Base-by-base conservation (phyloP, 805 yeast species). In the Candida nemodendra region DNA sequence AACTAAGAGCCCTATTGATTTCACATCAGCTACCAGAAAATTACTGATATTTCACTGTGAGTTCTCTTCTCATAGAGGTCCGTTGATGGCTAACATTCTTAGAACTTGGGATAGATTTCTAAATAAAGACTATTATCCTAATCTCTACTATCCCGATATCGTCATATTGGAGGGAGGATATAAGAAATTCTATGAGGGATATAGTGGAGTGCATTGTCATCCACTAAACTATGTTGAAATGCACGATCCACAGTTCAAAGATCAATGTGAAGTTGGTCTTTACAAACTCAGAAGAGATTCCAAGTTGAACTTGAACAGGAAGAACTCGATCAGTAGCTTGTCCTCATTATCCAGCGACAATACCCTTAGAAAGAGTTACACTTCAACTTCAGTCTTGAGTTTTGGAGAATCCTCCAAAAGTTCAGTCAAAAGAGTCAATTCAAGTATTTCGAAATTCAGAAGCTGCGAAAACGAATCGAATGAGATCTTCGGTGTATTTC, bases 51-150 rank as follows among this genome's bases (percentile, higher is more conserved):
- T 93, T 68, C 97, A 93, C 62, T 93, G 99, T 64, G 99, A 93
- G 63, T 91, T 88, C 59, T 83, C 95, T 26, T 78, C 95, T 5
- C 87, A 83, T 57, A 72, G 99, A 42, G 96, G 98, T n/a, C 99
- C 99, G 4, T 67, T 83, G 32, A 78, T 93, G 84, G 98, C 98
- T 1, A 69, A 79, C 37, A 89, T 88, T 58, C 71, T 93, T 39
- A 70, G 99, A 44, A 81, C 81, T 42, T 75, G 84, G 50, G 99
- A 93, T 64, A 75, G 99, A 45, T 73, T 74, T 27, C 50, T 78
- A 36, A 89, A 90, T 59, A 70, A 78, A 44, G 79, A 81, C 39
- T 69, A 74, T 44, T 93, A 93, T 62, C 99, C 99, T 0, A 67
- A 74, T 43, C 68, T 93, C 39, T 77, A 76, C 47, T 93, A 83